Percentiles rank a stretch among this genome's conserved stretches.
These are phyloP conservation scores for Aspergillus unguis DNA, from an alignment of 2,329 filamentous ascomycete genomes.

Conservation along the genomic window DNA sequence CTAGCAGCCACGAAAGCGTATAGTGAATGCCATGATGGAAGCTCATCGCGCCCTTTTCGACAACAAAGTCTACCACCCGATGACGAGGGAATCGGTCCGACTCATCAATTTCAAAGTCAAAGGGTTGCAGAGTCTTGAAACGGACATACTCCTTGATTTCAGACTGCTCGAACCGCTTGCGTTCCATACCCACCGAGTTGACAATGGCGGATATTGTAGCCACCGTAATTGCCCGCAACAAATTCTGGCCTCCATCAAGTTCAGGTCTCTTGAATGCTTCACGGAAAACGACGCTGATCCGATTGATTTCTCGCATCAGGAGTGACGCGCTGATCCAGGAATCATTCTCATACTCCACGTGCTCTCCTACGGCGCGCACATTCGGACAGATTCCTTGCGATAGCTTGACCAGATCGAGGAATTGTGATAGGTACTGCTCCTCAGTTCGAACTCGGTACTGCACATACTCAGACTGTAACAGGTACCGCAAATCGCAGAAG, in stretches of 20 bases:
- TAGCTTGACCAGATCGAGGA: constrained; percentile 90
- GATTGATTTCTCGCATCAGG: constrained; percentile 91
- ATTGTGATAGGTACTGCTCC: constrained; percentile 85
- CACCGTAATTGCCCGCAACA: constrained; percentile 65
- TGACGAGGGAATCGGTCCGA: constrained; percentile 51
- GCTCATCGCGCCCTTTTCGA: constrained; percentile 87
- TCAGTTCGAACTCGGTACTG: constrained; percentile 80
- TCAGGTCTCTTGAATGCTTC: constrained; percentile 74
- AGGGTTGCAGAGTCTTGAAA: constrained; percentile 74
- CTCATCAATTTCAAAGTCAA: constrained; percentile 67
- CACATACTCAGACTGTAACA: constrained; percentile 84
- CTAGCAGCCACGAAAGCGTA: constrained; percentile 90
- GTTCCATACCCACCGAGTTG: constrained; percentile 85
- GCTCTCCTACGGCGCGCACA: constrained; percentile 83
- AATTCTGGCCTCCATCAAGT: constrained; percentile 61
- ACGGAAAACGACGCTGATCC: constrained; percentile 81
- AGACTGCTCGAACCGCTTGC: constrained; percentile 75
- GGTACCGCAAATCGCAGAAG: constrained; percentile 88
- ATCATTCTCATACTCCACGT: constrained; percentile 97
- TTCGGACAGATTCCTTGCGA: constrained; percentile 98
- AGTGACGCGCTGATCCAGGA: constrained; percentile 96
- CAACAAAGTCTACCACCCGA: constrained; percentile 77
- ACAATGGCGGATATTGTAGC: constrained; percentile 81
- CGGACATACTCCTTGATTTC: constrained; percentile 83
- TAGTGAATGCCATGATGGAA: constrained; percentile 98